A percentile compares a stretch with the other conserved stretches of the same genome.
These are phyloP conservation scores for Stephanodiscus minutulus DNA, from an alignment of 108 stramenopile genomes.

Conservation along the genomic window DNA sequence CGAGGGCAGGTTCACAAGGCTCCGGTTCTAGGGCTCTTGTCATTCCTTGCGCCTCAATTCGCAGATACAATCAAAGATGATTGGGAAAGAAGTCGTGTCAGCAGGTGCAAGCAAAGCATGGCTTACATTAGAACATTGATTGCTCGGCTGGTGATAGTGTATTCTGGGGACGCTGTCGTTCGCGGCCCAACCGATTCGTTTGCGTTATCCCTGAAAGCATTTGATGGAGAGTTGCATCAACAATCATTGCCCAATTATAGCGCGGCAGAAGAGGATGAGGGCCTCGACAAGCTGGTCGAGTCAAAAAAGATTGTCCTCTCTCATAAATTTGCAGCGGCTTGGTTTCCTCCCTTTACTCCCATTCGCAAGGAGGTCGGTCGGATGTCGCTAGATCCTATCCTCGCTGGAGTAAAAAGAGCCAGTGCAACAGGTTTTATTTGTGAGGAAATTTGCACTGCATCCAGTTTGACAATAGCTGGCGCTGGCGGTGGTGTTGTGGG, in stretches of 20 bases:
- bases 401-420: constrained; percentile 60
- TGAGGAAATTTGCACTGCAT: constrained; percentile 82
- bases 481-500: constrained; percentile 73
- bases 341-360: constrained; percentile 69
- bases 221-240: constrained; percentile 57
- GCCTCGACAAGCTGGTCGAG: constrained; percentile 50
- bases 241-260: constrained; percentile 12
- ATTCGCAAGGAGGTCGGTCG: constrained; percentile 73
- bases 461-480: constrained; percentile 70
- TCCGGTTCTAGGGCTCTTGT: constrained; percentile 64
- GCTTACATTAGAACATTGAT: constrained; percentile 71
- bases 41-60: constrained; percentile 76
- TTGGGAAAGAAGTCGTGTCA: constrained; percentile 77
- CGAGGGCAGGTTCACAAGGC: constrained; percentile 38
- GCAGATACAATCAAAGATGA: constrained; percentile 75
- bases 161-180: constrained; percentile 33
- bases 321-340: constrained; percentile 61
- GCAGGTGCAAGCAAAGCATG: constrained; percentile 68
- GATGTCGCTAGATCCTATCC: constrained; percentile 55
- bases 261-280: constrained; percentile 43
- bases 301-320: constrained; percentile 58
- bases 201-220: constrained; percentile 52
- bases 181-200: constrained; percentile 37
- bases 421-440: constrained; percentile 68
- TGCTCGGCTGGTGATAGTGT: constrained; percentile 72